Evolutionary conservation across 176 grass and related monocot genomes (phyloP).

Genomic region (Paspalum vaginatum): DNA sequence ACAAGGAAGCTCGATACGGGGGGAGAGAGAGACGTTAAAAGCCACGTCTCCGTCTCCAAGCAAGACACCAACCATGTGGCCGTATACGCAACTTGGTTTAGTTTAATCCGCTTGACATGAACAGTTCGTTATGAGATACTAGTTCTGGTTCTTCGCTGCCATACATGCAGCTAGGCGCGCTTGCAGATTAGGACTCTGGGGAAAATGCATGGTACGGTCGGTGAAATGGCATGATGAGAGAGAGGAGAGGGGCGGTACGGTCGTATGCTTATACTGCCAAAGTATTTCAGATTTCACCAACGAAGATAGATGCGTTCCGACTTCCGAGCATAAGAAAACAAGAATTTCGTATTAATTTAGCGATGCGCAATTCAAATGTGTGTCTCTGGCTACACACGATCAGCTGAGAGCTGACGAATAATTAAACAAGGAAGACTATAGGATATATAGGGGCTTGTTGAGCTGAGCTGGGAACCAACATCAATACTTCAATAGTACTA

Average conservation of each 20-base stretch:
- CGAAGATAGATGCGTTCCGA: too few relatives aligned
- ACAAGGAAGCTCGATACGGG: conserved; percentile 49
- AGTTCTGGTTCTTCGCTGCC: conserved; percentile 17
- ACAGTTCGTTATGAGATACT: conserved; percentile 43
- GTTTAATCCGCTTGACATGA: background rate
- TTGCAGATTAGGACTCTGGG: background rate
- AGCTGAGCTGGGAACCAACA: background rate
- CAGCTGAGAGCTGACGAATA: background rate
- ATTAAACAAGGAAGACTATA: conserved; percentile 33
- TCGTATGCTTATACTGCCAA: too few relatives aligned
- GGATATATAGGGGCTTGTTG: background rate
- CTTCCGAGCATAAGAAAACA: too few relatives aligned
- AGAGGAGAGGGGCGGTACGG: too few relatives aligned
- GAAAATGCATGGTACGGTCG: too few relatives aligned
- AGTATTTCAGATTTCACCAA: too few relatives aligned
- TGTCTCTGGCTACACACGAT: too few relatives aligned
- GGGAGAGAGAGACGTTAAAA: conserved; percentile 36
- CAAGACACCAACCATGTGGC: conserved; percentile 49
- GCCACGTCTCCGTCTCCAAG: background rate
- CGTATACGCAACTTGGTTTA: conserved; percentile 43
- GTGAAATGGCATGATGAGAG: too few relatives aligned
- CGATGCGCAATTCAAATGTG: too few relatives aligned
- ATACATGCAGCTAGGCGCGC: conserved; percentile 25
- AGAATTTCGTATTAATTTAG: background rate
- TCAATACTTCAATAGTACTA: too few relatives aligned